Base-by-base conservation (phyloP, 306 rosid species). In the Phaseolus lunatus region DNA sequence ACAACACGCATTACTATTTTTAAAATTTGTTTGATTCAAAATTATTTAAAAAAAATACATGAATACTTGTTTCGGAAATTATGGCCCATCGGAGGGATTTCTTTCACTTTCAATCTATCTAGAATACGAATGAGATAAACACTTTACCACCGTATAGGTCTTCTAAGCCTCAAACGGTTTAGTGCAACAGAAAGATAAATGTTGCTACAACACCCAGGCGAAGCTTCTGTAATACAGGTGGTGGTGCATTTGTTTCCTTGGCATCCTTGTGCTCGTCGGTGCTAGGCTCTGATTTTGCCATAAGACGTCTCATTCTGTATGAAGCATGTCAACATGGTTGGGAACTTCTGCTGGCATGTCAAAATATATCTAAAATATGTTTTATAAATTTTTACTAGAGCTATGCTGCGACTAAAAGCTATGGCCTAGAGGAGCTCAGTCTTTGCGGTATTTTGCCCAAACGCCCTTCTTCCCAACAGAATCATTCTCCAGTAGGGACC, bases 381-480 rank as follows among this genome's bases (percentile, higher is more conserved):
- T n/a, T n/a, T n/a, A n/a, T n/a, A n/a, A n/a, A n/a, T n/a, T n/a
- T 78, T 70, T 70, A 72, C 78, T 39, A 50, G 79, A 54, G 78
- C 81, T 84, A 85, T 41, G 47, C 44, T 71, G 48, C 67, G 41
- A 49, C 79, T 75, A 70, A 69, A 54, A 33, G 67, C 48, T 33
- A 73, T 7, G 53, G 49, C 68, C 68, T 24, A 72, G 9, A 26
- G 73, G 61, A 39, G 43, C 68, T 88, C 86, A 86, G 65, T 83
- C 88, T 79, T 77, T 81, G 15, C 84, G 88, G 58, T 86, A 70
- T 65, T 88, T 79, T 0, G 92, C 84, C 95, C 92, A 90, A 66
- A 90, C 88, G 20, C 92, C 87, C 81, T 86, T 90, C 87, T 86
- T 90, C 85, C 86, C 77, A 19, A 81, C 78, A 9, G 89, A 75